Evolutionary conservation across 345 rosid species (phyloP).

Genomic region (Excoecaria agallocha): DNA sequence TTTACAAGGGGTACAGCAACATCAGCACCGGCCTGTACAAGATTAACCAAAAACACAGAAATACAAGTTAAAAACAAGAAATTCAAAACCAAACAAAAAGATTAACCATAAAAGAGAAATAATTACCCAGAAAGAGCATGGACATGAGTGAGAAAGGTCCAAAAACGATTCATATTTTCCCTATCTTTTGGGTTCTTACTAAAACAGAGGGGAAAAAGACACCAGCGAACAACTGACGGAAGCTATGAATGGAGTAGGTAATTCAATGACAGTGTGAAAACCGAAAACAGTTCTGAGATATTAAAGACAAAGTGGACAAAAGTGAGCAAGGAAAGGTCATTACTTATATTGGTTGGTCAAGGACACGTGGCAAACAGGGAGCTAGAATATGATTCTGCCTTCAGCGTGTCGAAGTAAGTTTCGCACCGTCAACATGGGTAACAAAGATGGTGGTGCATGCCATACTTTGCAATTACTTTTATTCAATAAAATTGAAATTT

Average conservation of each 20-base stretch:
- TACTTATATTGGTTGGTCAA: not conserved
- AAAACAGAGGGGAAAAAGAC: not conserved
- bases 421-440: conserved; percentile 44
- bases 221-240: not conserved
- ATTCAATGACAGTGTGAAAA: not conserved
- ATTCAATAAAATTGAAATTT: too few relatives aligned
- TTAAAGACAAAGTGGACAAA: not conserved
- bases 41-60: not conserved
- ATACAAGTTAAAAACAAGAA: not conserved
- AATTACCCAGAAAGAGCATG: conserved; percentile 63
- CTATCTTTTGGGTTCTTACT: not conserved
- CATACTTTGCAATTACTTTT: not conserved
- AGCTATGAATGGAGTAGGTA: not conserved
- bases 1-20: conserved; percentile 83
- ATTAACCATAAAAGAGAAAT: not conserved
- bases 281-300: conserved; percentile 4
- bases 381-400: conserved; percentile 55
- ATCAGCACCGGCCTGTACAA: conserved; percentile 60
- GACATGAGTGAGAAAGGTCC: conserved; percentile 48
- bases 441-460: not conserved
- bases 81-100: not conserved
- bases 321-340: too few relatives aligned
- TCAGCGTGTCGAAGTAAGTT: conserved; percentile 39
- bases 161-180: conserved; percentile 40
- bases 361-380: conserved; percentile 37